These are phyloP conservation scores for Sporobolomyces roseus DNA, from an alignment of 768 basidiomycete species.

Conservation along the genomic window DNA sequence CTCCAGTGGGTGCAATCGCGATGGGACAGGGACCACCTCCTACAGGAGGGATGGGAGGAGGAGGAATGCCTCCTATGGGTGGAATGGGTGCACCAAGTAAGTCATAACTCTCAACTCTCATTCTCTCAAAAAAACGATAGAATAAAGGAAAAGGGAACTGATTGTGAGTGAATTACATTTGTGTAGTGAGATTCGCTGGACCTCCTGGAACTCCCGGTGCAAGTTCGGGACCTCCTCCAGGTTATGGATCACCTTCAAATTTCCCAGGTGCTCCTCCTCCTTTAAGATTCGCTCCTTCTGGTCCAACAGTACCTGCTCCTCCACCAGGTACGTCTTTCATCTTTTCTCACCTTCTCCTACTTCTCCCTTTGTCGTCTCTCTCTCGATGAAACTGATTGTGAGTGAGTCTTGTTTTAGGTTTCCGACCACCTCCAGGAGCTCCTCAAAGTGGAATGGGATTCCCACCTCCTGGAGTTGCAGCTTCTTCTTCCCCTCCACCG, in stretches of 20 bases:
- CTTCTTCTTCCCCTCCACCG: not conserved
- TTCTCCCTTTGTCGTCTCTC: not conserved
- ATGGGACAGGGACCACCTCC: conserved; percentile 21
- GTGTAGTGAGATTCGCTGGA: conserved; percentile 29
- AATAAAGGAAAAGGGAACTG: no score
- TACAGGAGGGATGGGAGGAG: not conserved
- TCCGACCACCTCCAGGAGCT: no score
- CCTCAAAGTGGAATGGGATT: no score
- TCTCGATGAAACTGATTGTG: no score
- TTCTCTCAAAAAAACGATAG: not conserved
- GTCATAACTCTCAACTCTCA: not conserved
- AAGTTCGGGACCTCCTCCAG: not conserved
- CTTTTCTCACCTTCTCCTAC: not conserved
- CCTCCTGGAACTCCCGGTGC: not conserved
- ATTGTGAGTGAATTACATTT: no score
- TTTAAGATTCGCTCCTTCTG: conserved; percentile 5
- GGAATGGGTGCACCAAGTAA: conserved; percentile 3
- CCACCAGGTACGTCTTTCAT: conserved; percentile 4
- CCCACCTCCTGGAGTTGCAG: no score
- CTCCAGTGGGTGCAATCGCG: not conserved
- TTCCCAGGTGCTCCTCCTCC: not conserved
- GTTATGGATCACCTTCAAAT: conserved; percentile 6
- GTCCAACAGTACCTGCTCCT: conserved; percentile 9
- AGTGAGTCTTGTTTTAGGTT: no score
- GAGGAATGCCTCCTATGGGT: no score